Conservation (phyloP, 306 rosid genomes). For the Rosa chinensis region DNA sequence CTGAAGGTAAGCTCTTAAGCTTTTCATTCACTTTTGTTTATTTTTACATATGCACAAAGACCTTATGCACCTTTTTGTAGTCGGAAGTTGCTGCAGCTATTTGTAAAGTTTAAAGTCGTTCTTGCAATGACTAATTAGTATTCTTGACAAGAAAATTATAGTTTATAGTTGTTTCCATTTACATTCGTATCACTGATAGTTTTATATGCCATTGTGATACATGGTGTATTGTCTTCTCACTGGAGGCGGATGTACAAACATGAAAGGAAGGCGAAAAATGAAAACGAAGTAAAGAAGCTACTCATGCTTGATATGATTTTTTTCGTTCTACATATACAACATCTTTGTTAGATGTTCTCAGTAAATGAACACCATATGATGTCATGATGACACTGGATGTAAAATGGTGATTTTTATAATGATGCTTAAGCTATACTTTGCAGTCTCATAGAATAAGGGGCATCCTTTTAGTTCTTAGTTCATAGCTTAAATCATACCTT, state of each 20-base stretch:
- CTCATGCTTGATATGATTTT: not conserved
- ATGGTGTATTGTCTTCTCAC: not conserved
- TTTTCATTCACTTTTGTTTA: conserved; percentile 17
- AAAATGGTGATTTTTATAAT: not conserved
- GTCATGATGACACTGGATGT: not conserved
- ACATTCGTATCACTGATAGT: not conserved
- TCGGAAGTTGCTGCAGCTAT: conserved; percentile 8
- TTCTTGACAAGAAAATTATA: not conserved
- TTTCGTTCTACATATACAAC: not conserved
- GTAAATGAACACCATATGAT: not conserved
- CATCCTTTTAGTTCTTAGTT: not conserved
- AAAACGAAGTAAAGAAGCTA: not conserved
- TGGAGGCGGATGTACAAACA: not conserved
- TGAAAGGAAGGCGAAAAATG: not conserved
- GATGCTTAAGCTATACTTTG: not conserved
- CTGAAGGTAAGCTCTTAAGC: conserved; percentile 62
- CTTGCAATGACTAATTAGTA: not conserved
- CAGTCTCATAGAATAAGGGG: not conserved
- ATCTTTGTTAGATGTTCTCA: not conserved
- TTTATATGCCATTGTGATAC: not conserved
- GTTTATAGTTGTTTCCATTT: not conserved
- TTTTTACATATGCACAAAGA: conserved; percentile 12
- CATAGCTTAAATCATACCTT: not conserved
- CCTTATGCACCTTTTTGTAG: conserved; percentile 7
- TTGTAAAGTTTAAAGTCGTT: not conserved